Evolutionary conservation across 106 monocot species (phyloP).

Genomic region (Triglochin maritima): DNA sequence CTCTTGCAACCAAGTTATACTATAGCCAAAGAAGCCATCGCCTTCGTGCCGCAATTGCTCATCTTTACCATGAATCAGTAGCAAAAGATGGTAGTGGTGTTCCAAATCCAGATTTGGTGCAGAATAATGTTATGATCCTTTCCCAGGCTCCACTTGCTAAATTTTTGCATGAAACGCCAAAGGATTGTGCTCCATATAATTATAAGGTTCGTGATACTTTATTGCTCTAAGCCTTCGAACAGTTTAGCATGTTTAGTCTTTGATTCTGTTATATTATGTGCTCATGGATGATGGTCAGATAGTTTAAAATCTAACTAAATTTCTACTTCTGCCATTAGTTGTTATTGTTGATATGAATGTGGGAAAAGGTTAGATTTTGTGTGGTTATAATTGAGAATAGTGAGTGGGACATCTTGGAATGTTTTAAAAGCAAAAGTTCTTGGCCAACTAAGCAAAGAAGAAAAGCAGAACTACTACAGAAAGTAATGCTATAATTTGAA

Average conservation of each 20-base stretch:
- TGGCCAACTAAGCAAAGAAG: too few species aligned
- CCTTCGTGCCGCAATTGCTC: conserved; percentile 45
- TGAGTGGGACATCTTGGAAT: too few species aligned
- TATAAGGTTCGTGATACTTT: conserved; percentile 32
- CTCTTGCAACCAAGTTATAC: conserved; percentile 78
- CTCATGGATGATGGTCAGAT: background rate
- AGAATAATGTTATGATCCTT: conserved; percentile 19
- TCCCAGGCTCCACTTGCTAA: conserved; percentile 16
- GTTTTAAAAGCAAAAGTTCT: too few species aligned
- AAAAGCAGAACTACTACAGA: too few species aligned
- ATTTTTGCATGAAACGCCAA: conserved; percentile 12
- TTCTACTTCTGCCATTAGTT: background rate
- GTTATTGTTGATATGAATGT: background rate
- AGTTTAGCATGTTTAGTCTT: background rate
- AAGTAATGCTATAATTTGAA: too few species aligned
- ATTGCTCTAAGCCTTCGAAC: background rate
- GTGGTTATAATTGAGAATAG: background rate
- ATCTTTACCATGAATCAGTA: conserved; percentile 37
- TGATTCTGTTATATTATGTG: background rate
- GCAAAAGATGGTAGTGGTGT: conserved; percentile 14
- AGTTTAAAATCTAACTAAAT: background rate
- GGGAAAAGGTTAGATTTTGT: background rate
- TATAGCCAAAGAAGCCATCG: conserved; percentile 34
- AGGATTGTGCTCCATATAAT: conserved; percentile 13
- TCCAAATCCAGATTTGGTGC: conserved; percentile 2